Evolutionary conservation across 2,329 filamentous ascomycete genomes (phyloP).

Genomic region (Colletotrichum sp.): DNA sequence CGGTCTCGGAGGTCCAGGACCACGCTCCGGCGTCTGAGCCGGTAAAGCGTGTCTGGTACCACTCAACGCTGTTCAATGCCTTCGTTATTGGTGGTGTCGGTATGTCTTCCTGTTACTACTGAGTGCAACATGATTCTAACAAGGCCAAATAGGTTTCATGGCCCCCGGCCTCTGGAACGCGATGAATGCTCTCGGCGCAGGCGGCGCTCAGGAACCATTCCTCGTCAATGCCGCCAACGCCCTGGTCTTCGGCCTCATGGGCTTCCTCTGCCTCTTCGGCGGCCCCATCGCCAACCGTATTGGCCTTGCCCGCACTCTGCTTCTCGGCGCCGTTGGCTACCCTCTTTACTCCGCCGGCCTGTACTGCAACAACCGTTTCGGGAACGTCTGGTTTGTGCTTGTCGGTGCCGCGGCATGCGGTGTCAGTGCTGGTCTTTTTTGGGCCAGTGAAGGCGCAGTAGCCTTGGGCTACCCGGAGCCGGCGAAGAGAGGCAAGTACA

Average conservation of each 20-base stretch:
- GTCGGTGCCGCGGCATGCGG: conserved; percentile 54
- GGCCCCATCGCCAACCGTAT: conserved; percentile 54
- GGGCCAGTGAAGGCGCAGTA: conserved; percentile 55
- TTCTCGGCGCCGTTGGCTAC: conserved; percentile 51
- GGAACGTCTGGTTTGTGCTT: conserved; percentile 57
- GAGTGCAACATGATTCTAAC: too few species aligned
- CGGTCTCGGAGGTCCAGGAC: neutral
- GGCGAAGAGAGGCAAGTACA: conserved; percentile 48
- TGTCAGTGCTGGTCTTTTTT: conserved; percentile 51
- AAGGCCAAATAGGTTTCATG: conserved; percentile 36
- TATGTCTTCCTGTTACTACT: neutral
- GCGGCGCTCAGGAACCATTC: conserved; percentile 55
- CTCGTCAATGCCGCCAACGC: conserved; percentile 59
- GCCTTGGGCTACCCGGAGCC: conserved; percentile 54
- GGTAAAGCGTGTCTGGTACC: conserved; percentile 45
- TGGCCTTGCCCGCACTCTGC: conserved; percentile 49
- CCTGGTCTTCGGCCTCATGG: conserved; percentile 52
- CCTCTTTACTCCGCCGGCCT: conserved; percentile 52
- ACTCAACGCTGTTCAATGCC: conserved; percentile 57
- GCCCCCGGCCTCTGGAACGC: conserved; percentile 60
- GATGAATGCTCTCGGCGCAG: conserved; percentile 58
- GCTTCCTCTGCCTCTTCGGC: conserved; percentile 51
- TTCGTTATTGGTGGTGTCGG: conserved; percentile 57
- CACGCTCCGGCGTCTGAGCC: neutral
- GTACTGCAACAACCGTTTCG: conserved; percentile 55